Evolutionary conservation across 495 filamentous ascomycete species (phyloP).

Genomic region (Hypoxylon lienhwacheense): DNA sequence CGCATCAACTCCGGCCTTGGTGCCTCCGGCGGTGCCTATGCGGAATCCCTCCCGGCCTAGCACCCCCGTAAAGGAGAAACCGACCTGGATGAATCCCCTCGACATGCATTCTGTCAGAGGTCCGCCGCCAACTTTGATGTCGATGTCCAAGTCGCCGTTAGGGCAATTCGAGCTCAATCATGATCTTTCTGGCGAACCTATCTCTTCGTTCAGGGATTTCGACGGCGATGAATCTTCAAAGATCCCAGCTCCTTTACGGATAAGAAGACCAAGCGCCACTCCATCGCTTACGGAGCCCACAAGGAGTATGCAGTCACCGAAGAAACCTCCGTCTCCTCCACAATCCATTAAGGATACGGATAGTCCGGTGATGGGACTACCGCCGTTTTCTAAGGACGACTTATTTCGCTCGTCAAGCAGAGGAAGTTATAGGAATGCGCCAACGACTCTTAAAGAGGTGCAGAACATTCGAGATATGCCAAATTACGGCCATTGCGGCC

Average conservation of each 20-base stretch:
- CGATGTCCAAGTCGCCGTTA: conserved; percentile 40
- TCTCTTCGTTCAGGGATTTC: conserved; percentile 39
- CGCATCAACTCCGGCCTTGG: conserved; percentile 34
- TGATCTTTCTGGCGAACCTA: conserved; percentile 29
- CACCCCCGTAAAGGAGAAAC: conserved; percentile 39
- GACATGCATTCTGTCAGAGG: conserved; percentile 43
- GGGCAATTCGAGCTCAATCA: conserved; percentile 33
- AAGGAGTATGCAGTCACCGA: conserved; percentile 17
- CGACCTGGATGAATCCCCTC: conserved; percentile 46
- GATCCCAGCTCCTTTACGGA: conserved; percentile 36
- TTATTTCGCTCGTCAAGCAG: conserved; percentile 19
- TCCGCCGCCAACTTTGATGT: conserved; percentile 10
- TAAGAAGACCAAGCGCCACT: conserved; percentile 25
- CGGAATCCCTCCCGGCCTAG: conserved; percentile 28
- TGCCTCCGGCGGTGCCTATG: conserved; percentile 33
- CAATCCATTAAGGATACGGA: conserved; percentile 27
- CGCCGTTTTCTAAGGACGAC: conserved; percentile 8
- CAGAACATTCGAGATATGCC: conserved; percentile 21
- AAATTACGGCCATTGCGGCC: conserved; percentile 24
- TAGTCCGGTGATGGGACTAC: conserved; percentile 4
- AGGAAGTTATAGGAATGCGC: conserved; percentile 15
- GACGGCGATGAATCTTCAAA: conserved; percentile 37
- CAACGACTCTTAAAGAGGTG: conserved; percentile 26
- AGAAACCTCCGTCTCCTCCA: conserved; percentile 35
- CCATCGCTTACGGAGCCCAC: conserved; percentile 3